A percentile compares a stretch with the other conserved stretches of the same genome.
These are phyloP conservation scores for Phytophthora cajani DNA, from an alignment of 352 stramenopile genomes.

Conservation along the genomic window DNA sequence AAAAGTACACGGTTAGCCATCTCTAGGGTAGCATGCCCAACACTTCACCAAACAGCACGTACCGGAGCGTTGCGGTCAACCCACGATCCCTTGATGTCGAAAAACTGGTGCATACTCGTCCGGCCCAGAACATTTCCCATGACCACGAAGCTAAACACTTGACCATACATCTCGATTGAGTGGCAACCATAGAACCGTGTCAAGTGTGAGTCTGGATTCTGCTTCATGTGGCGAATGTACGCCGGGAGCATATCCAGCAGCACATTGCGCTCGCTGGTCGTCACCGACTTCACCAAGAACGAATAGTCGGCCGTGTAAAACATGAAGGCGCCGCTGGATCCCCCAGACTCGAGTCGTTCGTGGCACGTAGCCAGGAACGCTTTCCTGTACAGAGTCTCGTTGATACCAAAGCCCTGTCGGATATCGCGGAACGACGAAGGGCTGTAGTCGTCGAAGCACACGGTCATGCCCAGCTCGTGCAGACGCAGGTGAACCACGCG, in stretches of 20 bases:
- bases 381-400: conserved; percentile 77
- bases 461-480: conserved; percentile 83
- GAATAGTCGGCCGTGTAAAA: conserved; percentile 91
- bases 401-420: conserved; percentile 78
- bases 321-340: conserved; percentile 91
- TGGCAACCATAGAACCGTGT: conserved; percentile 92
- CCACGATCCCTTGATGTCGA: conserved; percentile 93
- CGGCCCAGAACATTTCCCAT: conserved; percentile 90
- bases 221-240: conserved; percentile 87
- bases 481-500: conserved; percentile 76
- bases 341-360: conserved; percentile 82
- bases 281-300: conserved; percentile 91
- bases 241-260: conserved; percentile 83
- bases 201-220: conserved; percentile 79
- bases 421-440: conserved; percentile 80
- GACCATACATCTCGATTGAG: conserved; percentile 90
- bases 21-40: no score
- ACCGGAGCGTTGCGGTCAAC: conserved; percentile 86
- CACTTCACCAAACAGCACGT: conserved; percentile 2
- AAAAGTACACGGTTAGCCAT: neutral
- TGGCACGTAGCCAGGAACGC: conserved; percentile 85
- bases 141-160: conserved; percentile 90
- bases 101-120: conserved; percentile 89
- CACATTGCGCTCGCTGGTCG: conserved; percentile 74
- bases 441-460: conserved; percentile 83